Conservation (phyloP, 345 rosid species). For the Citrus unshiu region DNA sequence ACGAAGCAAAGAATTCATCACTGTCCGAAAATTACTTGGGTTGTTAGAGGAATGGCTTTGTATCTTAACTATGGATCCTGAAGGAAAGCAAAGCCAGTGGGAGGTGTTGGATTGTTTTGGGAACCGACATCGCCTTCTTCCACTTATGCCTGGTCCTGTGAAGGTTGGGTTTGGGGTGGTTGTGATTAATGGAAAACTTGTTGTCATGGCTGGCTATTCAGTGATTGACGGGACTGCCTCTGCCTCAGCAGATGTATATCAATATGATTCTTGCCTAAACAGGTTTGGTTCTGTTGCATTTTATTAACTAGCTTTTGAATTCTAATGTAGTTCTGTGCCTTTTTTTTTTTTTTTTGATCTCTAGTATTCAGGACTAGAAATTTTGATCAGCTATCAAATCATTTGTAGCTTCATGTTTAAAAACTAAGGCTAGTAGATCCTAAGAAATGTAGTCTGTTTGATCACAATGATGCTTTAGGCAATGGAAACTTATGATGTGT, state of each 20-base stretch:
- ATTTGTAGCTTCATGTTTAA: background rate
- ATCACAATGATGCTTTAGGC: background rate
- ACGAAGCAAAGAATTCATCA: constrained; percentile 75
- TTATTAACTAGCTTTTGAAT: background rate
- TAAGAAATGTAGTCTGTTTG: background rate
- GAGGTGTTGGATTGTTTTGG: constrained; percentile 73
- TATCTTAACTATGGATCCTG: constrained; percentile 54
- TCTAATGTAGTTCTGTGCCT: background rate
- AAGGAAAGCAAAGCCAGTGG: constrained; percentile 78
- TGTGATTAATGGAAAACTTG: constrained; percentile 70
- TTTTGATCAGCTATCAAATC: background rate
- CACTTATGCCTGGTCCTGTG: constrained; percentile 71
- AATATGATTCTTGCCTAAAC: constrained; percentile 81
- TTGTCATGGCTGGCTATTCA: constrained; percentile 71
- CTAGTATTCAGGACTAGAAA: background rate
- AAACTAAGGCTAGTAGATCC: background rate
- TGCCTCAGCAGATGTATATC: constrained; percentile 67
- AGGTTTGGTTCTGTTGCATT: constrained; percentile 41
- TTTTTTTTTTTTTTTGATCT: background rate
- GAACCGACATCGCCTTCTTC: constrained; percentile 48
- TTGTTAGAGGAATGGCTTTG: constrained; percentile 84
- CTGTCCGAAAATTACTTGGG: constrained; percentile 62
- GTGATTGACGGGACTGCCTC: constrained; percentile 40
- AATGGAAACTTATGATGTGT: background rate
- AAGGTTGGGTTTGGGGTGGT: constrained; percentile 73